Evolutionary conservation across 768 basidiomycete species (phyloP), one percentile per base, ranked within the genome.

Genomic region (Lactarius sanguifluus): DNA sequence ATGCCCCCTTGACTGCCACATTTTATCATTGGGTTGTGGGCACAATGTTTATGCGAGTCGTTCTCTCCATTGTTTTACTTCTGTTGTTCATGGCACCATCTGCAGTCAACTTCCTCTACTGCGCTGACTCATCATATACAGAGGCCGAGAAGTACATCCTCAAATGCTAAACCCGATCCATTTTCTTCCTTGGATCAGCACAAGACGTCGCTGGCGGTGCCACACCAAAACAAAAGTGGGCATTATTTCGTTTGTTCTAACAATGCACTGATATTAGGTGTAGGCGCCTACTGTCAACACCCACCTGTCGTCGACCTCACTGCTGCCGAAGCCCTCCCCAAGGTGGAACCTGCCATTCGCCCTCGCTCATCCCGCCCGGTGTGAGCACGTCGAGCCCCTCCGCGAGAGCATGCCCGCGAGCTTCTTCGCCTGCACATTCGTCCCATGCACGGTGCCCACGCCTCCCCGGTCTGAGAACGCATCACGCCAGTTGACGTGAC

Each of bases 21-120:
- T 96, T 97, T 76, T 90, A 94, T 69, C 92, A 95, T 72, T 97
- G 96, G 94, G 83, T 97, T 18, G 85, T 90, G 16, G 95, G 96
- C 10, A 96, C 95, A 0, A 88, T 94, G 88, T 94, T 94, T 81
- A 92, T 92, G 93, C 90, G 68, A 47, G 85, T 78, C 12, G 8
- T 52, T 36, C n/a, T 28, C n/a, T 65, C 57, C 8, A 20, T 59
- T 56, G 23, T 45, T 20, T 54, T n/a, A 20, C 57, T 5, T 34
- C 54, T 13, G 45, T 41, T 16, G 16, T 30, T 36, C 6, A 4
- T 30, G 30, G 30, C 30, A 30, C 30, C 30, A 30, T 30, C 30
- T 0, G 30, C 30, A 30, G 30, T 30, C 30, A 30, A 30, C 30
- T 30, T 30, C 30, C 30, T 30, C 30, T 30, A 30, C 30, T 30